phyloP scores from a whole-genome alignment of 148 eudicot species.

The Amaranthus hypochondriacus region DNA sequence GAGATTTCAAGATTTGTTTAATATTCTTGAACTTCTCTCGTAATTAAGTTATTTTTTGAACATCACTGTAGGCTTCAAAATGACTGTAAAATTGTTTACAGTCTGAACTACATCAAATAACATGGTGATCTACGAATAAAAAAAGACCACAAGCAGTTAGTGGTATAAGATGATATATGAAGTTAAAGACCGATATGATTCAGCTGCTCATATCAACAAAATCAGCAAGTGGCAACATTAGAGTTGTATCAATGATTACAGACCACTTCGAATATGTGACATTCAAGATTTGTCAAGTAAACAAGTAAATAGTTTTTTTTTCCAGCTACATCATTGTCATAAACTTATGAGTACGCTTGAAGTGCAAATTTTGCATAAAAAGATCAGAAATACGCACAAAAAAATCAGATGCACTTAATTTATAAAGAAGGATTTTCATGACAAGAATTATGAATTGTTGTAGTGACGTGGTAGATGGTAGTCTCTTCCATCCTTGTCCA shows the following conservation, averaged over 20 bases:
- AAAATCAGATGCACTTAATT: not conserved
- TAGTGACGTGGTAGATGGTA: too few relatives aligned
- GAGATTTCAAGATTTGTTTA: slow-evolving; percentile 89
- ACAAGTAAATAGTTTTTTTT: not conserved
- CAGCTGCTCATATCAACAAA: not conserved
- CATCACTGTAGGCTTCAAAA: slow-evolving; percentile 96
- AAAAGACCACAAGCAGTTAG: not conserved
- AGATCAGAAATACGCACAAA: not conserved
- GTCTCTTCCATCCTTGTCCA: too few relatives aligned
- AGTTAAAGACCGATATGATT: not conserved
- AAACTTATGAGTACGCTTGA: not conserved
- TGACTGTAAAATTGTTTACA: slow-evolving; percentile 92
- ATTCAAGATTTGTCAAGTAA: not conserved
- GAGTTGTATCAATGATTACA: not conserved
- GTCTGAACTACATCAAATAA: slow-evolving; percentile 55
- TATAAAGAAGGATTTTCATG: too few relatives aligned
- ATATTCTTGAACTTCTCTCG: slow-evolving; percentile 93
- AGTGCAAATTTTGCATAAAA: not conserved
- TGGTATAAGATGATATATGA: not conserved
- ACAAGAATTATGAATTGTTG: too few relatives aligned
- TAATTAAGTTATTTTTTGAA: slow-evolving; percentile 88
- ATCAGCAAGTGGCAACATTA: not conserved
- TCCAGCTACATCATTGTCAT: not conserved
- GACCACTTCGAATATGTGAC: not conserved
- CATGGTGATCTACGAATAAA: not conserved